Conservation (phyloP, 306 rosid species). For the Myrica gale region DNA sequence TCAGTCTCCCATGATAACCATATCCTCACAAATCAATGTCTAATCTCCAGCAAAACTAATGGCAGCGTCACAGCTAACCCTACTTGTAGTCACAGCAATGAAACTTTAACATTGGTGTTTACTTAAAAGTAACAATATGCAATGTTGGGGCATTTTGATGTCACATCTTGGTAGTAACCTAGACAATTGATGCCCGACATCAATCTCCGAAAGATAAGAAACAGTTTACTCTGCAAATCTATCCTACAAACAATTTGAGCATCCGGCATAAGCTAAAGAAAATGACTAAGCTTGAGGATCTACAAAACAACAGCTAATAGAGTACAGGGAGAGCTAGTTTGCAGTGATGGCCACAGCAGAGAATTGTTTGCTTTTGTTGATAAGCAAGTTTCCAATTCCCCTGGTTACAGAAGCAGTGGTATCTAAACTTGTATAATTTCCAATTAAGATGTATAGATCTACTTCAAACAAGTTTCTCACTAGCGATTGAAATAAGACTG, state of each 20-base stretch:
- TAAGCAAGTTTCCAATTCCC: neutral
- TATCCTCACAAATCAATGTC: neutral
- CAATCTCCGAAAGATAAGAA: neutral
- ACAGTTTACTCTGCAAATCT: conserved; percentile 4
- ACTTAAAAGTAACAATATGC: neutral
- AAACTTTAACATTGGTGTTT: neutral
- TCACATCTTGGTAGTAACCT: neutral
- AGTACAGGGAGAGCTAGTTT: neutral
- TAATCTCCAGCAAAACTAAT: neutral
- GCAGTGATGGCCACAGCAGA: neutral
- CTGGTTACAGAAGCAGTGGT: neutral
- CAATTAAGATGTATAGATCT: neutral
- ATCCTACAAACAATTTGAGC: neutral
- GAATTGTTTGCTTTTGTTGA: neutral
- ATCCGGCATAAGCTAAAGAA: neutral
- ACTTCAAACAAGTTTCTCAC: neutral
- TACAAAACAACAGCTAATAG: neutral
- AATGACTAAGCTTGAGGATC: neutral
- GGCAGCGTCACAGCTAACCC: neutral
- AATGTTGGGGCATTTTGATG: neutral
- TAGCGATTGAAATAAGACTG: neutral
- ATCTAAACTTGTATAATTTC: neutral
- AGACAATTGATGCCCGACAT: neutral
- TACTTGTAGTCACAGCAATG: neutral
- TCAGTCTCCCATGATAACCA: too few relatives aligned